These are phyloP conservation scores for Oryza glaberrima DNA, from an alignment of 176 grass and related monocot species.

Conservation along the genomic window DNA sequence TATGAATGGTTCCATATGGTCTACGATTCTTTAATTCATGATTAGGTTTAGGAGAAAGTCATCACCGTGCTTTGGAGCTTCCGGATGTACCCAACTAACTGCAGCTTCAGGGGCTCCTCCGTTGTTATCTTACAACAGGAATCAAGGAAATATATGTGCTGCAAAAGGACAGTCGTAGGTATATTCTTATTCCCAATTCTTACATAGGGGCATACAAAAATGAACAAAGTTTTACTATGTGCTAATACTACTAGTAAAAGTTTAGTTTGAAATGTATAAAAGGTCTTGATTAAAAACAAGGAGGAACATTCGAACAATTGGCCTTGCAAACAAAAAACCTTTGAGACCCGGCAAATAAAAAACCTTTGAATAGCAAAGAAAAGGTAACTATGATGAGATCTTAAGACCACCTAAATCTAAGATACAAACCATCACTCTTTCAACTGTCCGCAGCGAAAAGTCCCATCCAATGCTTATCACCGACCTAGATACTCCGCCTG, in stretches of 20 bases:
- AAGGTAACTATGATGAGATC: not conserved
- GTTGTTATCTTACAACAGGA: constrained; percentile 27
- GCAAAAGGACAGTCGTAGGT: constrained; percentile 33
- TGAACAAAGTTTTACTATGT: not conserved
- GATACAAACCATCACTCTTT: constrained; percentile 68
- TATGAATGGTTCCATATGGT: not conserved
- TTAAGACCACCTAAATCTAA: not conserved
- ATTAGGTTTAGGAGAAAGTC: constrained; percentile 1
- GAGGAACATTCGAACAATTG: not conserved
- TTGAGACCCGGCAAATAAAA: not conserved
- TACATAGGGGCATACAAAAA: not conserved
- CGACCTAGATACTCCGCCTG: constrained; percentile 49
- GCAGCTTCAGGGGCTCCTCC: constrained; percentile 47
- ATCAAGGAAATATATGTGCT: constrained; percentile 62
- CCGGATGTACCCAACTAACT: constrained; percentile 74
- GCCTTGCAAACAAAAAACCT: not conserved
- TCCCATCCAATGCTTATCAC: constrained; percentile 78
- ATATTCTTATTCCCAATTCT: not conserved
- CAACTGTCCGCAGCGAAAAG: constrained; percentile 39
- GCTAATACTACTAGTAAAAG: not conserved
- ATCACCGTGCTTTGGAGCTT: constrained; percentile 62
- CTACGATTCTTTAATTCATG: not conserved
- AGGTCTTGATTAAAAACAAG: not conserved
- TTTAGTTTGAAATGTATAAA: not conserved
- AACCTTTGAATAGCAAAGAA: not conserved